Conservation (phyloP, 148 eudicot species). For the Rhododendron williamsianum region DNA sequence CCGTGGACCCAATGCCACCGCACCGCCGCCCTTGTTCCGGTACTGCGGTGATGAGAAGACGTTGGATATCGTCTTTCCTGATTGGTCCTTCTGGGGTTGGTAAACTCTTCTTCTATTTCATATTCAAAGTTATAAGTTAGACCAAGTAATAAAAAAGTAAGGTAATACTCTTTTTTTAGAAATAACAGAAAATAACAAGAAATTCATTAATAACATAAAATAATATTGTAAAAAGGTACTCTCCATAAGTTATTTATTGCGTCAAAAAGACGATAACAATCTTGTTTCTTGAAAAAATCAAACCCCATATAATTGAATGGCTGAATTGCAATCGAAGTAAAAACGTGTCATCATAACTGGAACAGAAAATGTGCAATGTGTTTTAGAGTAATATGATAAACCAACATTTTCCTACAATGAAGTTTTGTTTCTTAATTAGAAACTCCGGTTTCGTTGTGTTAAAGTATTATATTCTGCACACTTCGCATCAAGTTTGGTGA, state of each 20-base stretch:
- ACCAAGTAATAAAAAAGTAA: neutral
- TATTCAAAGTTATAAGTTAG: neutral
- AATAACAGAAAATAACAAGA: neutral
- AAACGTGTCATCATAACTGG: too few relatives aligned
- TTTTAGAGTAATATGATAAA: too few relatives aligned
- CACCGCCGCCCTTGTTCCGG: conserved; percentile 60
- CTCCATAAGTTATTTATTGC: too few relatives aligned
- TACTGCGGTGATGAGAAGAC: conserved; percentile 39
- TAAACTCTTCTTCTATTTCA: conserved; percentile 16
- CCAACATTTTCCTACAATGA: neutral
- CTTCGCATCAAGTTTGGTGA: neutral
- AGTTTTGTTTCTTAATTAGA: too few relatives aligned
- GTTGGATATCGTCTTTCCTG: conserved; percentile 56
- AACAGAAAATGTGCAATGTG: too few relatives aligned
- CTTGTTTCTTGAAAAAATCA: too few relatives aligned
- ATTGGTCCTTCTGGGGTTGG: conserved; percentile 86
- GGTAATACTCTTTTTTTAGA: neutral
- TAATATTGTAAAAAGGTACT: too few relatives aligned
- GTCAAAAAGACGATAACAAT: too few relatives aligned
- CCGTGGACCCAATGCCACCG: conserved; percentile 12
- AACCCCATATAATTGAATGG: too few relatives aligned
- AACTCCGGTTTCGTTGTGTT: neutral
- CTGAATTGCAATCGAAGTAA: too few relatives aligned
- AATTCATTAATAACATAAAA: neutral
- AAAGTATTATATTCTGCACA: neutral